Percentiles rank a stretch among this genome's conserved stretches.
Conservation (phyloP, 257 asterid genomes). For the Ophiorrhiza pumila region DNA sequence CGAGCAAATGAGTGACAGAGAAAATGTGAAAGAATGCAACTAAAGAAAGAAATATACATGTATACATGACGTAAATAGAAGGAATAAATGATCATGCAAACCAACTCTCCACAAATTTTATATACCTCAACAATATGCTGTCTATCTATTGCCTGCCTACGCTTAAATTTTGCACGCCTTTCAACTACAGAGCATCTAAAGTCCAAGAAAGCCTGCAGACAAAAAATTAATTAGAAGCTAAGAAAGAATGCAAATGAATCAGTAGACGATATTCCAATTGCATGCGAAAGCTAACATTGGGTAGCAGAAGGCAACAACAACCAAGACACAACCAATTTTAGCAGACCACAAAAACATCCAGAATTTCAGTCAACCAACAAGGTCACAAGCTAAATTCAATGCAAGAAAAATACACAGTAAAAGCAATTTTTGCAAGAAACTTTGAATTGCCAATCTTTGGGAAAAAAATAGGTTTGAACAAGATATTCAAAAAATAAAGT, state of each 20-base stretch:
- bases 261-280: background rate
- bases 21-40: background rate
- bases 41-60: background rate
- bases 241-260: background rate
- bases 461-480: background rate
- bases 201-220: conserved; percentile 81
- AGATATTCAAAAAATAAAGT: background rate
- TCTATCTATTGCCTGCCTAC: conserved; percentile 83
- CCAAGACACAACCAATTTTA: background rate
- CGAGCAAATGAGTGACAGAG: background rate
- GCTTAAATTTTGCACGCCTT: conserved; percentile 82
- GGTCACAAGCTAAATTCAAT: background rate
- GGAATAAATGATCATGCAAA: background rate
- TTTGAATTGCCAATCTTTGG: background rate
- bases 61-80: background rate
- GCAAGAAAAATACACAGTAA: conserved; percentile 1
- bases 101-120: background rate
- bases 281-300: background rate
- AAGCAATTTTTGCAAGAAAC: background rate
- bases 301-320: background rate
- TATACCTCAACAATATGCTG: conserved; percentile 91
- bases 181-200: conserved; percentile 90
- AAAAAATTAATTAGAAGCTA: conserved; percentile 13
- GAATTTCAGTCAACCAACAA: background rate
- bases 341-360: background rate